Evolutionary conservation across 306 rosid species (phyloP).

Genomic region (Citrullus amarus): DNA sequence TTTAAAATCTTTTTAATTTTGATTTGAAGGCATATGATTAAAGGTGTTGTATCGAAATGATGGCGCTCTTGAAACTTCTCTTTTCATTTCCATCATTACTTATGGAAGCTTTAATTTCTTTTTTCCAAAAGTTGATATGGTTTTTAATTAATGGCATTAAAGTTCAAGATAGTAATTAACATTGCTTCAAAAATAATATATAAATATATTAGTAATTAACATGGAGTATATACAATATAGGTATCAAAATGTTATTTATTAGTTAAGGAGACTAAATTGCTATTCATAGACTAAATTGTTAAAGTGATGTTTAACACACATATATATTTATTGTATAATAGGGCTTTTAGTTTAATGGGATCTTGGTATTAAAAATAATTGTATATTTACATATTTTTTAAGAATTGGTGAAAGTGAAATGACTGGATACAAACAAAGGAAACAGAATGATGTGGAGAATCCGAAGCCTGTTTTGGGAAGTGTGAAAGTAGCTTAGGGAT

Average conservation of each 20-base stretch:
- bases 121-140: not conserved
- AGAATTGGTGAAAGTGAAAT: conserved; percentile 4
- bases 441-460: not conserved
- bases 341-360: not conserved
- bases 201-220: too few relatives aligned
- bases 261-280: too few relatives aligned
- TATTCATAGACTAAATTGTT: too few relatives aligned
- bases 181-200: too few relatives aligned
- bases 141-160: not conserved
- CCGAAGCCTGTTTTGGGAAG: conserved; percentile 2
- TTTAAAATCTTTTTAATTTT: not conserved
- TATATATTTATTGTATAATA: too few relatives aligned
- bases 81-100: not conserved
- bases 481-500: not conserved
- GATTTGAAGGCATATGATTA: not conserved
- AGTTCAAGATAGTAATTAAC: too few relatives aligned
- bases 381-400: too few relatives aligned
- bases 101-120: not conserved
- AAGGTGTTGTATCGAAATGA: not conserved
- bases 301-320: too few relatives aligned
- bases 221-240: too few relatives aligned
- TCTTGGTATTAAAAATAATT: too few relatives aligned
- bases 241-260: too few relatives aligned
- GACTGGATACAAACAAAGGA: not conserved
- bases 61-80: not conserved